Evolutionary conservation across 129 eudicot genomes (phyloP).

Genomic region (Chrysanthemum lavandulifolium): DNA sequence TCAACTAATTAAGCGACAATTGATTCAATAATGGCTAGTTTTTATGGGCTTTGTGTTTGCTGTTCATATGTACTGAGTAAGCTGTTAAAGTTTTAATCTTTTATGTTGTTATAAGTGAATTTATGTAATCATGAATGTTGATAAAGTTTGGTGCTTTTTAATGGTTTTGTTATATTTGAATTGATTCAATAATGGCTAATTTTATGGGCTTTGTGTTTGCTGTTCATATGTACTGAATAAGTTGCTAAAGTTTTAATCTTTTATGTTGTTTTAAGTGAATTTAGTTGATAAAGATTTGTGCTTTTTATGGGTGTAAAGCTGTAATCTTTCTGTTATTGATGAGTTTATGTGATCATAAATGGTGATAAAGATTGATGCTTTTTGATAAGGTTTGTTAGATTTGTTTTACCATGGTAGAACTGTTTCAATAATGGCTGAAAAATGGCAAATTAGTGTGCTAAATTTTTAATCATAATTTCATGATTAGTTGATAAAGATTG

Average conservation of each 20-base stretch:
- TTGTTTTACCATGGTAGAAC: background rate
- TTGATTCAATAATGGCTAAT: background rate
- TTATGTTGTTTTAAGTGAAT: background rate
- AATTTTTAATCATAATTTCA: no score
- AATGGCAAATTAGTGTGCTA: background rate
- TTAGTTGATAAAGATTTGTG: constrained; percentile 6
- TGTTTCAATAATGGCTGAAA: constrained; percentile 13
- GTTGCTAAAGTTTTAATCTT: constrained; percentile 2
- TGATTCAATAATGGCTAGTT: no score
- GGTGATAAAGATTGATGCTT: constrained; percentile 11
- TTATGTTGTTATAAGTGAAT: no score
- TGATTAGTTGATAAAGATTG: no score
- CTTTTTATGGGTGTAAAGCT: constrained; percentile 10
- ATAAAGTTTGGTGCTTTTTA: background rate
- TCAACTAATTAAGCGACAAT: no score
- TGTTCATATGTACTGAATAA: background rate
- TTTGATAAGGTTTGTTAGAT: constrained; percentile 8
- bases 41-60: no score
- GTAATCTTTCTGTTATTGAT: background rate
- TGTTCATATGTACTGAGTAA: no score
- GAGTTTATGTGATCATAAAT: background rate
- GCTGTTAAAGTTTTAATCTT: no score
- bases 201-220: background rate
- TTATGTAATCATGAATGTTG: background rate
- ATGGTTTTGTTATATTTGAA: background rate